These are phyloP conservation scores for Erythrobasidium yunnanense DNA, from an alignment of 768 basidiomycete species.

Conservation along the genomic window DNA sequence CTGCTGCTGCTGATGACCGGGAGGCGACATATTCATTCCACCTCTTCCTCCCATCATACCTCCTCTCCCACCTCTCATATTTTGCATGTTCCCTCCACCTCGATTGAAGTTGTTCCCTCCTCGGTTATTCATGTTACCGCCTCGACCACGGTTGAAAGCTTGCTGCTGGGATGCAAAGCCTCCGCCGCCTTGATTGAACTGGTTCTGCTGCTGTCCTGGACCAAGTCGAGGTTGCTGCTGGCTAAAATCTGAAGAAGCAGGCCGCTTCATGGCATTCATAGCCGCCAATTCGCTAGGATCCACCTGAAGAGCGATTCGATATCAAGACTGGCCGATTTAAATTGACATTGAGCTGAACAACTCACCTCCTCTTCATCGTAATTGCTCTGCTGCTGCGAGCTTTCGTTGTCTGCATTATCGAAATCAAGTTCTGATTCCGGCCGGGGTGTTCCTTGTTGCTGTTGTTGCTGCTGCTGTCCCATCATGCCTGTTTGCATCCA, in stretches of 20 bases:
- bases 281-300: not conserved
- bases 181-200: too few species aligned
- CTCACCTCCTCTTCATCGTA: conserved; percentile 5
- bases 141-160: too few species aligned
- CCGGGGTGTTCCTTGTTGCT: not conserved
- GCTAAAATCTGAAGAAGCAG: not conserved
- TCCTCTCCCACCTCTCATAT: not conserved
- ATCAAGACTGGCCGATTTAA: not conserved
- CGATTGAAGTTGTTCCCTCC: too few species aligned
- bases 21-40: not conserved
- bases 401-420: not conserved
- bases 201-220: not conserved
- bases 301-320: not conserved
- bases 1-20: not conserved
- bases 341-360: not conserved
- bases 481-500: not conserved
- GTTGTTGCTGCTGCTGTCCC: not conserved
- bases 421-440: not conserved
- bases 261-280: not conserved
- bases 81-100: not conserved
- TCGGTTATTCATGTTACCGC: too few species aligned
- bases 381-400: not conserved
- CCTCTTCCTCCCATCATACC: not conserved
- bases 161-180: too few species aligned
- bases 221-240: not conserved